Evolutionary conservation across 2,329 filamentous ascomycete genomes (phyloP).

Genomic region (Achaetomium macrosporum): DNA sequence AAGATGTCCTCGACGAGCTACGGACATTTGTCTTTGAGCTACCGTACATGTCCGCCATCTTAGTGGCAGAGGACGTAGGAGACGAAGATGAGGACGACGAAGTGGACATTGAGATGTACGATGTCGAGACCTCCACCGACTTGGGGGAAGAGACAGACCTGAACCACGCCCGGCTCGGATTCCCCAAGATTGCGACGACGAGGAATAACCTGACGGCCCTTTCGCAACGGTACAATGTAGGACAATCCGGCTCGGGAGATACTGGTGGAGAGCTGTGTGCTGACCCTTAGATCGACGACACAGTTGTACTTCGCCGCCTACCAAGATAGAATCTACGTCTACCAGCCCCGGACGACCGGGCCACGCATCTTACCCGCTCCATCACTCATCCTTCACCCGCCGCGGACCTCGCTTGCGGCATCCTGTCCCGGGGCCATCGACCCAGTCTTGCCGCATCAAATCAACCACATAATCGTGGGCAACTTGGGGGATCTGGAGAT

Average conservation of each 20-base stretch:
- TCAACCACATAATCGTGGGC: constrained; percentile 65
- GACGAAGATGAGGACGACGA: constrained; percentile 18
- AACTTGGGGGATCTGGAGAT: constrained; percentile 66
- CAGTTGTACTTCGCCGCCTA: constrained; percentile 59
- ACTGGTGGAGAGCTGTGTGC: neutral
- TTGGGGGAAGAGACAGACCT: neutral
- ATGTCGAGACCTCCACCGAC: neutral
- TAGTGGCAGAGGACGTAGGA: constrained; percentile 18
- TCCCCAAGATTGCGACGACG: constrained; percentile 26
- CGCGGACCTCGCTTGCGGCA: constrained; percentile 35
- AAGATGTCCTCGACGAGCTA: constrained; percentile 20
- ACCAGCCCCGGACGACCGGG: constrained; percentile 40
- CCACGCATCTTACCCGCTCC: constrained; percentile 46
- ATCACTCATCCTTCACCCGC: constrained; percentile 45
- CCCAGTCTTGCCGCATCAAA: constrained; percentile 46
- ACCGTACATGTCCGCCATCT: constrained; percentile 2
- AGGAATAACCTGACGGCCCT: constrained; percentile 54
- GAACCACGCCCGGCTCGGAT: constrained; percentile 11
- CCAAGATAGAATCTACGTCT: constrained; percentile 51
- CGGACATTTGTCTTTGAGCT: constrained; percentile 14
- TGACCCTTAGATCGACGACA: neutral
- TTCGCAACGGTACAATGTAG: constrained; percentile 52
- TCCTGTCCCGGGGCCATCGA: constrained; percentile 50
- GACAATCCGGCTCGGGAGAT: constrained; percentile 12
- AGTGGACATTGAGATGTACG: constrained; percentile 4